A percentile compares a stretch with the other conserved stretches of the same genome.
These are phyloP conservation scores for Hanseniaspora thailandica DNA, from an alignment of 805 yeast species.

Conservation along the genomic window DNA sequence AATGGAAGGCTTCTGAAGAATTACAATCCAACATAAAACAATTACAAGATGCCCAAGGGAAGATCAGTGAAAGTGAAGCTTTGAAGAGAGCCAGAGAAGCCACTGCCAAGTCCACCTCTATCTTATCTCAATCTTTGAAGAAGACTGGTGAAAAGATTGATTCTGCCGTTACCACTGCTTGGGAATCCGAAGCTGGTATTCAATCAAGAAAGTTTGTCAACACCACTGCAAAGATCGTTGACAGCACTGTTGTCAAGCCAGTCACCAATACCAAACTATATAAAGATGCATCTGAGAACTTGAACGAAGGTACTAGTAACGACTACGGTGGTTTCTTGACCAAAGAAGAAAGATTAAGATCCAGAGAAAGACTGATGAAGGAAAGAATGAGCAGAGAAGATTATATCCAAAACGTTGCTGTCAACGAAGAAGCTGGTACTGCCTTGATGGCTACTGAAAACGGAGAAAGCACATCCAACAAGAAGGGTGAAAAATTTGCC, in stretches of 20 bases:
- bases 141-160: conserved; percentile 94
- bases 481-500: conserved; percentile 49
- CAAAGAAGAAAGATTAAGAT: conserved; percentile 64
- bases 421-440: conserved; percentile 71
- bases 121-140: conserved; percentile 59
- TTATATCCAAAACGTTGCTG: conserved; percentile 20
- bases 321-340: conserved; percentile 86
- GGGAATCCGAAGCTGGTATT: conserved; percentile 91
- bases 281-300: conserved; percentile 75
- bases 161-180: conserved; percentile 74
- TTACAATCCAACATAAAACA: conserved; percentile 88
- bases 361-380: conserved; percentile 51
- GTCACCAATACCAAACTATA: conserved; percentile 82
- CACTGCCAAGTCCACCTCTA: conserved; percentile 64
- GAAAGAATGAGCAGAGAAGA: conserved; percentile 34
- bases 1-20: conserved; percentile 83
- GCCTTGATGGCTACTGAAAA: conserved; percentile 72
- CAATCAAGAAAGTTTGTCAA: conserved; percentile 79
- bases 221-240: conserved; percentile 73
- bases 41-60: conserved; percentile 88
- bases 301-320: conserved; percentile 82
- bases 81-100: conserved; percentile 90
- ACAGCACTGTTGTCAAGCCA: conserved; percentile 78
- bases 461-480: conserved; percentile 58
- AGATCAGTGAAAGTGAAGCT: conserved; percentile 86